These are phyloP conservation scores for Tolypocladium cylindrosporum DNA, from an alignment of 2,329 filamentous ascomycete species.

Conservation along the genomic window DNA sequence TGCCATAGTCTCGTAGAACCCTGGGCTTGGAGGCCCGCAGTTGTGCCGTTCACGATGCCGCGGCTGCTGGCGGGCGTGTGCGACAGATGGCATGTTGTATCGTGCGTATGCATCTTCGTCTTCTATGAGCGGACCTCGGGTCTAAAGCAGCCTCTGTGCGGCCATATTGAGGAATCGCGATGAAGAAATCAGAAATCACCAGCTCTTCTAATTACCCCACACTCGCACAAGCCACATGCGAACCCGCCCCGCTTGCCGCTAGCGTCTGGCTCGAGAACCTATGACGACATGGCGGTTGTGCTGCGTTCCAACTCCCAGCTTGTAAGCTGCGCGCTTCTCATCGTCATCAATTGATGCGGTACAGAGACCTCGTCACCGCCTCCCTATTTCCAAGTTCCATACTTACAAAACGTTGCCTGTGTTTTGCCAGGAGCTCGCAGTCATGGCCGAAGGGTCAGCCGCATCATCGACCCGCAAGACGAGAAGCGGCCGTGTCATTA, in stretches of 20 bases:
- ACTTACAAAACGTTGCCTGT: not conserved
- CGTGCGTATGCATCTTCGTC: too few species aligned
- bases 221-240: not conserved
- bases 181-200: too few species aligned
- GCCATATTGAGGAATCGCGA: too few species aligned
- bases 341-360: not conserved
- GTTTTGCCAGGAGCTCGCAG: not conserved
- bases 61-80: too few species aligned
- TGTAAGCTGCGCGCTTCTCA: not conserved
- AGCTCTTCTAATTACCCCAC: not conserved
- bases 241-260: not conserved
- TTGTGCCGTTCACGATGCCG: too few species aligned
- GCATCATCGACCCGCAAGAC: slow-evolving; percentile 13
- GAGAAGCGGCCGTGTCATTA: slow-evolving; percentile 21
- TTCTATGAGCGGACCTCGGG: too few species aligned
- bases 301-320: not conserved
- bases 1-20: not conserved
- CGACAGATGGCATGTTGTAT: too few species aligned
- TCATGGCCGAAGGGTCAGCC: not conserved
- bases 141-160: too few species aligned
- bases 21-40: not conserved
- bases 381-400: too few species aligned
- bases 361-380: not conserved
- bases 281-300: not conserved
- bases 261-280: not conserved